These are phyloP conservation scores for Didymella sp. DNA, from an alignment of 2,329 filamentous ascomycete genomes.

Conservation along the genomic window DNA sequence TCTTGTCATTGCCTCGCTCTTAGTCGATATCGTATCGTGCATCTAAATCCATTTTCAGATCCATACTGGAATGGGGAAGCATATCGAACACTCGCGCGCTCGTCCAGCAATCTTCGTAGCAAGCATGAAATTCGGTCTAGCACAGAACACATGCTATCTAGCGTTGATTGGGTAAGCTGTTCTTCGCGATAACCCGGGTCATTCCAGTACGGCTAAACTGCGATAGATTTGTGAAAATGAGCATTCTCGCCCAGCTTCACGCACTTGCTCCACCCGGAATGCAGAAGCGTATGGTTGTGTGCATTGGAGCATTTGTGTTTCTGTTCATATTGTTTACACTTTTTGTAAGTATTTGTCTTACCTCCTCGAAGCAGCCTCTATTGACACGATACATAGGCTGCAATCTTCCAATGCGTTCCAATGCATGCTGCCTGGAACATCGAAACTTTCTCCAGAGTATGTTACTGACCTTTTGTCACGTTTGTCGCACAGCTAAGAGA, in stretches of 20 bases:
- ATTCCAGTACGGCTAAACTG: no score
- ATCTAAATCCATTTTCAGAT: constrained; percentile 2
- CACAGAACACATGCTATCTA: not conserved
- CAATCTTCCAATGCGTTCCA: constrained; percentile 3
- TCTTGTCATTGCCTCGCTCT: not conserved
- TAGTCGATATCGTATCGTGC: not conserved
- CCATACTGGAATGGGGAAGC: not conserved
- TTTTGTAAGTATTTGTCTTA: not conserved
- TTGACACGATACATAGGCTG: not conserved
- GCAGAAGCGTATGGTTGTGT: not conserved
- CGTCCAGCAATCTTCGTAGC: not conserved
- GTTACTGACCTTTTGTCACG: not conserved
- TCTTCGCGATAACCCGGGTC: not conserved
- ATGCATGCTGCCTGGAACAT: constrained; percentile 1
- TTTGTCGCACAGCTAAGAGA: not conserved
- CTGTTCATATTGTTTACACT: not conserved
- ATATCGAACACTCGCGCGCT: constrained; percentile 1
- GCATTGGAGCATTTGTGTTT: not conserved
- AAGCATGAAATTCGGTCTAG: constrained; percentile 1
- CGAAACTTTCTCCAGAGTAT: not conserved
- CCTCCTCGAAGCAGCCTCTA: no score
- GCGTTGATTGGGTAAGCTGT: not conserved
- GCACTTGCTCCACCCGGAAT: not conserved
- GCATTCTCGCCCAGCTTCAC: constrained; percentile 3
- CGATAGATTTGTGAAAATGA: not conserved